Evolutionary conservation across 495 filamentous ascomycete species (phyloP).

Genomic region (Podospora fimiseda): DNA sequence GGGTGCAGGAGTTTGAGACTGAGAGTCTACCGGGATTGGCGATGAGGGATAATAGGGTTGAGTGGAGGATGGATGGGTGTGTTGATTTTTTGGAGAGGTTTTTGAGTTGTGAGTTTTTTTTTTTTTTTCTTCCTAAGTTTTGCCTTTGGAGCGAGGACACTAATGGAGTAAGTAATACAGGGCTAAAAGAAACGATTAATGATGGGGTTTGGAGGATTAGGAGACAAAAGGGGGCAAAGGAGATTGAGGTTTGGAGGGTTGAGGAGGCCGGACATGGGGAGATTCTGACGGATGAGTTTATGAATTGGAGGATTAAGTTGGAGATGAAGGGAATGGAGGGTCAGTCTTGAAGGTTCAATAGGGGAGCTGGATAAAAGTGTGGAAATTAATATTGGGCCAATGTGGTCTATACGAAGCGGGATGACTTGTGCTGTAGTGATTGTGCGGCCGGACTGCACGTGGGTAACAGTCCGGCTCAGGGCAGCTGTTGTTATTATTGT

Average conservation of each 20-base stretch:
- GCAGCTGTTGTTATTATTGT: too few relatives aligned
- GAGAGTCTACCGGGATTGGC: constrained; percentile 67
- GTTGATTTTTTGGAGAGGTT: constrained; percentile 80
- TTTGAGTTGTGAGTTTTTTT: constrained; percentile 54
- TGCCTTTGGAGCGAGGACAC: too few relatives aligned
- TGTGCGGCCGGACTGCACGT: too few relatives aligned
- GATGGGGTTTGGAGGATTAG: constrained; percentile 77
- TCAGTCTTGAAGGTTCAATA: too few relatives aligned
- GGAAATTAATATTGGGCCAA: too few relatives aligned
- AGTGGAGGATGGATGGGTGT: constrained; percentile 85
- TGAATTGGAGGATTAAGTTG: constrained; percentile 61
- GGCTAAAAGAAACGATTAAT: constrained; percentile 58
- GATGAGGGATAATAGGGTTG: constrained; percentile 51
- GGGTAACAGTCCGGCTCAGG: too few relatives aligned
- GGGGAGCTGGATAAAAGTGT: too few relatives aligned
- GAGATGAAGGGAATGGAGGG: too few relatives aligned
- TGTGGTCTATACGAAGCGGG: too few relatives aligned
- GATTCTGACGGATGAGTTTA: constrained; percentile 72
- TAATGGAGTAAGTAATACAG: too few relatives aligned
- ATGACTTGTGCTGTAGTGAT: too few relatives aligned
- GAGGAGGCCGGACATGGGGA: constrained; percentile 67
- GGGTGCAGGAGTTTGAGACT: constrained; percentile 72
- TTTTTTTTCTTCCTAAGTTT: background rate
- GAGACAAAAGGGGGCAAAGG: constrained; percentile 45
- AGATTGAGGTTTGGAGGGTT: constrained; percentile 65